A percentile compares a stretch with the other conserved stretches of the same genome.
These are phyloP conservation scores for Irpex sp. DNA, from an alignment of 1,284 basidiomycete species.

Conservation along the genomic window DNA sequence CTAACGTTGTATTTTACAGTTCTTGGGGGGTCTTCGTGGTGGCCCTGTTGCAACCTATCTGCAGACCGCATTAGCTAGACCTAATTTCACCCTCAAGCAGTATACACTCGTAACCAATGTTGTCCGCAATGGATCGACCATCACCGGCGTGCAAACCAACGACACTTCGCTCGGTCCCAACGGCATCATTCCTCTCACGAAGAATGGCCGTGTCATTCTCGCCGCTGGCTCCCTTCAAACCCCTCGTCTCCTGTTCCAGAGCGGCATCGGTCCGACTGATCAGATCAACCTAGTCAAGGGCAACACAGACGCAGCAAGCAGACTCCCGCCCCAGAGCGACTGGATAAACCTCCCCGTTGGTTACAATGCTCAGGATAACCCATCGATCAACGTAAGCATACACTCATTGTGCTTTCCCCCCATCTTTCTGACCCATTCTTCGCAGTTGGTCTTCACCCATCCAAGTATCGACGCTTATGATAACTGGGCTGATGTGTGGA, in stretches of 20 bases:
- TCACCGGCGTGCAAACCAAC: constrained; percentile 61
- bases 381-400: constrained; percentile 53
- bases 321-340: constrained; percentile 44
- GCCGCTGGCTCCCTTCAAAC: constrained; percentile 56
- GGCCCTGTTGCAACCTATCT: constrained; percentile 61
- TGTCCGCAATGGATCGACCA: constrained; percentile 52
- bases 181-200: constrained; percentile 51
- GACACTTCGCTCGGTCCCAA: constrained; percentile 50
- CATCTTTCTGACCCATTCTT: neutral
- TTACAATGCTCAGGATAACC: constrained; percentile 51
- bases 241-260: constrained; percentile 57
- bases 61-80: constrained; percentile 48
- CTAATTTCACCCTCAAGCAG: constrained; percentile 49
- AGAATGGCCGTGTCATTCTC: constrained; percentile 58
- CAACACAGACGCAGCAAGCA: constrained; percentile 42
- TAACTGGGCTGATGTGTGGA: constrained; percentile 61
- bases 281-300: constrained; percentile 50
- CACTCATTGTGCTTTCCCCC: neutral
- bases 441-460: constrained; percentile 60
- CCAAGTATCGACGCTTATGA: constrained; percentile 59
- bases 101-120: constrained; percentile 50
- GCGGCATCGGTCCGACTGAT: constrained; percentile 60
- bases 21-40: constrained; percentile 54
- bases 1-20: constrained; percentile 29
- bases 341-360: constrained; percentile 65